These are phyloP conservation scores for Ogataea siamensis DNA, from an alignment of 805 yeast genomes.

Conservation along the genomic window DNA sequence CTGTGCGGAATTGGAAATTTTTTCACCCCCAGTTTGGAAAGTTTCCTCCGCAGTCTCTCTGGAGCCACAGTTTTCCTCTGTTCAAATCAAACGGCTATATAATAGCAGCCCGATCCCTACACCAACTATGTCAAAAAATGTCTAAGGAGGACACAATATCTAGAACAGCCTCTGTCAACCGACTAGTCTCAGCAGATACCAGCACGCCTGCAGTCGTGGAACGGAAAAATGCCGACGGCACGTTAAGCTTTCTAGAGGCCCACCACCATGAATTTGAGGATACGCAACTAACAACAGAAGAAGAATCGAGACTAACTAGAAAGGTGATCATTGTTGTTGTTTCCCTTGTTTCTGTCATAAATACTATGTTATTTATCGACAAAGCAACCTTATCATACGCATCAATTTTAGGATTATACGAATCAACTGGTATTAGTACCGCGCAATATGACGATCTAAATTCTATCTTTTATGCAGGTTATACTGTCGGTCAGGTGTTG, in stretches of 20 bases:
- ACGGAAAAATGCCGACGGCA: slow-evolving; percentile 26
- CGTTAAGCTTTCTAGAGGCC: slow-evolving; percentile 23
- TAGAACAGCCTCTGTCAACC: background rate
- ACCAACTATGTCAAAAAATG: too few relatives aligned
- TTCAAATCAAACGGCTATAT: too few relatives aligned
- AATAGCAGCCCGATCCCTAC: too few relatives aligned
- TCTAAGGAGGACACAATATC: background rate
- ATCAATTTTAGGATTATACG: slow-evolving; percentile 43
- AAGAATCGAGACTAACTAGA: slow-evolving; percentile 9
- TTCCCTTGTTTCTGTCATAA: slow-evolving; percentile 24
- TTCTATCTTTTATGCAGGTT: slow-evolving; percentile 54
- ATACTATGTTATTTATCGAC: slow-evolving; percentile 37
- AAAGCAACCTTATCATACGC: slow-evolving; percentile 43
- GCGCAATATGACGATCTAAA: slow-evolving; percentile 46
- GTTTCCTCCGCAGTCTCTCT: too few relatives aligned
- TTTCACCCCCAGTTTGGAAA: too few relatives aligned
- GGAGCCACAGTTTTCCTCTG: too few relatives aligned
- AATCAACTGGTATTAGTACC: slow-evolving; percentile 44
- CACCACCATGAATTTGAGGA: slow-evolving; percentile 12
- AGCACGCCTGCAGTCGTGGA: slow-evolving; percentile 3
- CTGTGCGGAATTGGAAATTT: too few relatives aligned
- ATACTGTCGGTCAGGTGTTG: slow-evolving; percentile 44
- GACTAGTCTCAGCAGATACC: background rate
- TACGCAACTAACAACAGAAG: slow-evolving; percentile 12
- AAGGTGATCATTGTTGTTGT: slow-evolving; percentile 24